Conservation (phyloP, 192 early-diverging fungal species). For the Oehlia diaphana region DNA sequence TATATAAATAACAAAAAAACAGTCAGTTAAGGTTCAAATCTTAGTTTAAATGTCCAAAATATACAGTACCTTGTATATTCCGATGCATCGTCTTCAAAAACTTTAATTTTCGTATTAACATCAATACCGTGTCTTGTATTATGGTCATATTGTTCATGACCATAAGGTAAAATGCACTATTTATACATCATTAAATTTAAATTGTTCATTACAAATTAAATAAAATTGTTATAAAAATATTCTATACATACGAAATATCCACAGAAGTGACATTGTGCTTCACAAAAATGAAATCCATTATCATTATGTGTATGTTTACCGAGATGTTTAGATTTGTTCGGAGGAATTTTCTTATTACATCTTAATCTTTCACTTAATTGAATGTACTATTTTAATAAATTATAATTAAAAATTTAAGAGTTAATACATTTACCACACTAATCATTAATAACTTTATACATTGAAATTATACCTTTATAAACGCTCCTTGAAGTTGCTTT, state of each 20-base stretch:
- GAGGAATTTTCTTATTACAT: conserved; percentile 24
- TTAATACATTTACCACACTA: neutral
- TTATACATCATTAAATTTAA: neutral
- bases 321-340: neutral
- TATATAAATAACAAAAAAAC: neutral
- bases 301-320: conserved; percentile 19
- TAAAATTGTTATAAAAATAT: neutral
- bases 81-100: neutral
- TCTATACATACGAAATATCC: conserved; percentile 16
- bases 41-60: neutral
- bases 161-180: conserved; percentile 18
- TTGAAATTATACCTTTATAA: neutral
- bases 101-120: conserved; percentile 17
- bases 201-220: too few species aligned
- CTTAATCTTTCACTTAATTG: conserved; percentile 3
- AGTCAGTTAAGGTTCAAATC: neutral
- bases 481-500: conserved; percentile 10
- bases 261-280: conserved; percentile 15
- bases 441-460: too few species aligned
- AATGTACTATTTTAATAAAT: neutral
- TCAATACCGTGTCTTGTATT: neutral
- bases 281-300: conserved; percentile 17
- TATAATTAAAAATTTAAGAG: neutral
- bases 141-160: neutral
- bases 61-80: conserved; percentile 13